Conservation (phyloP, 2,329 filamentous ascomycete species). For the Penicillium corylophilum region DNA sequence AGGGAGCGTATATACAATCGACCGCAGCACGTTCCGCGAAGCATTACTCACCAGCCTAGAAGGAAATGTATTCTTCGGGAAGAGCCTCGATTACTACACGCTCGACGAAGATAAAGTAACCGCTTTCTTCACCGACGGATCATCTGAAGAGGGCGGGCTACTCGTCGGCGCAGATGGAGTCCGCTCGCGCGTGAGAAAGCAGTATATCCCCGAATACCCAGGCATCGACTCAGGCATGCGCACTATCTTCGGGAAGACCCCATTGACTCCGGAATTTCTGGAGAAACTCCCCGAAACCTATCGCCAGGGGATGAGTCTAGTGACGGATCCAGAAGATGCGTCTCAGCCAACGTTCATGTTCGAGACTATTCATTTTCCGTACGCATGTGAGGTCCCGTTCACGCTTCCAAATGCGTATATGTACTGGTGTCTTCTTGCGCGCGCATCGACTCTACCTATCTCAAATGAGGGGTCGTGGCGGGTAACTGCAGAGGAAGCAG, state of each 20-base stretch:
- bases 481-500: slow-evolving; percentile 13
- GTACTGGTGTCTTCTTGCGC: slow-evolving; percentile 24
- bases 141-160: slow-evolving; percentile 29
- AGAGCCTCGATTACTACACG: slow-evolving; percentile 23
- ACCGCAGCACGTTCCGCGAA: slow-evolving; percentile 36
- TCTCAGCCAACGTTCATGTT: slow-evolving; percentile 17
- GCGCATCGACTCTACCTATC: slow-evolving; percentile 7
- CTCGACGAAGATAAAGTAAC: slow-evolving; percentile 15
- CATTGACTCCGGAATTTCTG: slow-evolving; percentile 15
- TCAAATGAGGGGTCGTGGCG: slow-evolving; percentile 13
- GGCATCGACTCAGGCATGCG: slow-evolving; percentile 40
- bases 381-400: slow-evolving; percentile 4
- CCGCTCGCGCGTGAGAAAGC: slow-evolving; percentile 37
- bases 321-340: slow-evolving; percentile 8
- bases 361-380: slow-evolving; percentile 22
- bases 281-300: slow-evolving; percentile 6
- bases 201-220: slow-evolving; percentile 36
- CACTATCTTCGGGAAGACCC: slow-evolving; percentile 36
- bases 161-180: slow-evolving; percentile 44
- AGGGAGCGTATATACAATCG: slow-evolving; percentile 22
- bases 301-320: slow-evolving; percentile 17
- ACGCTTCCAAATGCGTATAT: slow-evolving; percentile 25
- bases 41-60: slow-evolving; percentile 33
- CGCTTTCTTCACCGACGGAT: slow-evolving; percentile 35
- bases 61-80: slow-evolving; percentile 32